Conservation (phyloP, 306 rosid genomes). For the Ammopiptanthus mongolicus region DNA sequence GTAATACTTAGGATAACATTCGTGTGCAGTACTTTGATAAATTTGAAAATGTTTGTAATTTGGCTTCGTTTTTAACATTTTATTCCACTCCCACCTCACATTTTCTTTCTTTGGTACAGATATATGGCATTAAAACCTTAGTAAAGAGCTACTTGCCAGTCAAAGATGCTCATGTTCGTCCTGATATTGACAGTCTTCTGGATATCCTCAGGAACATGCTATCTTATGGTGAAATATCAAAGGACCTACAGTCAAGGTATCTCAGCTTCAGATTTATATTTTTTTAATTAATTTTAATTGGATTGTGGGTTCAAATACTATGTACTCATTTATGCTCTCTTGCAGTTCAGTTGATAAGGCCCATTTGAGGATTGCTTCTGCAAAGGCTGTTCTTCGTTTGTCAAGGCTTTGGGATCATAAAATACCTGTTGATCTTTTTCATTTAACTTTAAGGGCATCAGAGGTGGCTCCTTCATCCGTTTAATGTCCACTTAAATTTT, state of each 20-base stretch:
- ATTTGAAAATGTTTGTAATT: conserved; percentile 5
- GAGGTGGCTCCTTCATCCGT: conserved; percentile 46
- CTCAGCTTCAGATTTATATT: conserved; percentile 16
- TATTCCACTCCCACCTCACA: neutral
- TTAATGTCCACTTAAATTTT: conserved; percentile 3
- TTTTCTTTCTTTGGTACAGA: conserved; percentile 41
- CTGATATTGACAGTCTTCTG: conserved; percentile 58
- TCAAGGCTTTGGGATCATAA: conserved; percentile 93
- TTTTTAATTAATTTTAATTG: neutral
- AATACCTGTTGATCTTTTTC: conserved; percentile 70
- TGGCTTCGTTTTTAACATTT: neutral
- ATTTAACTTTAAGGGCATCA: conserved; percentile 75
- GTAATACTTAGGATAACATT: conserved; percentile 23
- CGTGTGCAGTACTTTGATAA: neutral
- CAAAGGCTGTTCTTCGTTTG: conserved; percentile 84
- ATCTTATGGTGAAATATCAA: conserved; percentile 77
- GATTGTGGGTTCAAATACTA: conserved; percentile 21
- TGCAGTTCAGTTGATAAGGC: conserved; percentile 93
- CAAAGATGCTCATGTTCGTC: conserved; percentile 90
- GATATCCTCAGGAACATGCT: conserved; percentile 70
- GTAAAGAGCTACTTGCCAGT: conserved; percentile 89
- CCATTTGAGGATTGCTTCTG: conserved; percentile 88
- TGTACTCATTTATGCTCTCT: conserved; percentile 24
- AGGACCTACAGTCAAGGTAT: conserved; percentile 80
- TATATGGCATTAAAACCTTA: conserved; percentile 82